A percentile compares a stretch with the other conserved stretches of the same genome.
phyloP scores from a whole-genome alignment of 441 rosid species.

The Populus tomentosa region DNA sequence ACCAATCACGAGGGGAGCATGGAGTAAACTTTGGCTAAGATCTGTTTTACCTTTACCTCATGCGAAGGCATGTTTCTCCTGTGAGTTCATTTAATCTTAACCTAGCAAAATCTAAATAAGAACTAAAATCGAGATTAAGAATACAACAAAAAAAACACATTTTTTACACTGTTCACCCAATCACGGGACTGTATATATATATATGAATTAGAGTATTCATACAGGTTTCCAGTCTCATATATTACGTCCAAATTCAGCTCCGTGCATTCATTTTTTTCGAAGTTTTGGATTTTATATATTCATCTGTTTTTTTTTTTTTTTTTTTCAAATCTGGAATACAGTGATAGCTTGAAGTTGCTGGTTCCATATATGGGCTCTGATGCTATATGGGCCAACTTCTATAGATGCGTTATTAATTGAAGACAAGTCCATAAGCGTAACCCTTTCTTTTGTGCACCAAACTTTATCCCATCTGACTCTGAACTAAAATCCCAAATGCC shows the following conservation, averaged over 20 bases:
- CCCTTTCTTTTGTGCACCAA: not conserved
- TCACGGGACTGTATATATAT: too few species aligned
- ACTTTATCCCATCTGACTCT: not conserved
- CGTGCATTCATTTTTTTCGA: too few species aligned
- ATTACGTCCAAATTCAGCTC: too few species aligned
- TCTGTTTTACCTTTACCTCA: not conserved
- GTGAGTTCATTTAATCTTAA: not conserved
- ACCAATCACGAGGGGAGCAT: not conserved
- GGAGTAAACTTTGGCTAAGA: not conserved
- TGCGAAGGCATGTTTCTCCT: not conserved
- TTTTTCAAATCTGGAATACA: too few species aligned
- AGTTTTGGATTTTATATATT: too few species aligned
- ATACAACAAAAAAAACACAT: too few species aligned
- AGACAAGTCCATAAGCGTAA: not conserved
- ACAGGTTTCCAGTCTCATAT: too few species aligned
- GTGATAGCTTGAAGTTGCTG: not conserved
- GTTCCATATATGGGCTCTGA: not conserved
- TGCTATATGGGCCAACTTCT: not conserved
- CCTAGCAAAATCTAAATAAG: too few species aligned
- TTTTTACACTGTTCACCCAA: too few species aligned
- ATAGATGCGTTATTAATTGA: not conserved
- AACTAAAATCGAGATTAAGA: too few species aligned
- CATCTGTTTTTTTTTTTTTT: too few species aligned
- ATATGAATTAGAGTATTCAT: too few species aligned
- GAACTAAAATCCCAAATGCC: conserved; percentile 23